Evolutionary conservation across 208 protist species (phyloP), one percentile per base, ranked within the genome.

Genomic region (Leishmania aethiopica): DNA sequence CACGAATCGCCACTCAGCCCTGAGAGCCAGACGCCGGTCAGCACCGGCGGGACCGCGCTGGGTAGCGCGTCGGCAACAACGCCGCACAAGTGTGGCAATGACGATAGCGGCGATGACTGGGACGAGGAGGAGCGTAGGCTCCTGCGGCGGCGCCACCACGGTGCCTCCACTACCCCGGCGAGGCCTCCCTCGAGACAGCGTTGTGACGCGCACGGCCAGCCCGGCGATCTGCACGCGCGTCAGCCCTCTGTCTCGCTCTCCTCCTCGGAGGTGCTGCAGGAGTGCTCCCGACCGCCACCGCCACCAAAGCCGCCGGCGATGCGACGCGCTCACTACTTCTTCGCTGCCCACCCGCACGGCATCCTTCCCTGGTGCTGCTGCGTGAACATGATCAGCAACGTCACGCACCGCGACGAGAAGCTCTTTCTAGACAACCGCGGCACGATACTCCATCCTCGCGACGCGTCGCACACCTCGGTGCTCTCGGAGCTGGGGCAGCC

Each of bases 331-430:
- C 72, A 72, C 53, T 94, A 93, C 86, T 85, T 94, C 73, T 86
- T 94, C 59, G 91, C 85, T 15, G 78, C 88, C 11, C 87, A 92
- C 83, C 91, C 91, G 62, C 91, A 94, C 82, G 84, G 85, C 64
- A 86, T 94, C 22, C 75, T 94, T 3, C 89, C 91, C 57, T 85
- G 88, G 78, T 87, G 91, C 62, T 60, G 78, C 66, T 78, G 87
- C 22, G 79, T 93, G 19, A 83, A 76, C 45, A 17, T 91, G 32
- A 70, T 88, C 80, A 82, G 72, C 86, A 86, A 90, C 77, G 73
- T 87, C n/a, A 82, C 77, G 6, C 53, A 70, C 55, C 75, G 80
- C 59, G 53, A 87, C 51, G 64, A 69, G 55, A 84, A 79, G 25
- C 66, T 90, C 15, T 91, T 93, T 53, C 64, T 86, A 15, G 86